These are phyloP conservation scores for Casuarina equisetifolia DNA, from an alignment of 306 rosid species.

Conservation along the genomic window DNA sequence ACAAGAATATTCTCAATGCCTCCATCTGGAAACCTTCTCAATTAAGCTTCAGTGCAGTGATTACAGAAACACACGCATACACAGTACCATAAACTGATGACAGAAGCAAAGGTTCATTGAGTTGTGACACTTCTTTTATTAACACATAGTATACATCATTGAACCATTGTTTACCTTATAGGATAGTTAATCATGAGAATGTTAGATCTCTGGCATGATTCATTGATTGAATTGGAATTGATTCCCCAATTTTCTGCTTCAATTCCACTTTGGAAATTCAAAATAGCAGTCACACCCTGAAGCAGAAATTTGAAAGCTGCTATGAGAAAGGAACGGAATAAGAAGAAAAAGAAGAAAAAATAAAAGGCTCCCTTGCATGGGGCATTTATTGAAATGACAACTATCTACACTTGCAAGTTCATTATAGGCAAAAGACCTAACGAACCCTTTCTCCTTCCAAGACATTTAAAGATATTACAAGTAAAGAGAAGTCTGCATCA, in stretches of 20 bases:
- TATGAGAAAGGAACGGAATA: slow-evolving; percentile 21
- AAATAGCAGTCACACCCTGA: slow-evolving; percentile 89
- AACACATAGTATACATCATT: slow-evolving; percentile 15
- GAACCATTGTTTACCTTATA: slow-evolving; percentile 61
- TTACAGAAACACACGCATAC: background rate
- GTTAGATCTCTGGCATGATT: slow-evolving; percentile 66
- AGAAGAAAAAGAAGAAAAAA: background rate
- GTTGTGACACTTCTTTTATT: background rate
- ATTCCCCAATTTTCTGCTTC: slow-evolving; percentile 98
- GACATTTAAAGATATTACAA: background rate
- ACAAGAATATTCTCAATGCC: background rate
- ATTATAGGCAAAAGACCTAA: background rate
- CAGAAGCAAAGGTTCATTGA: slow-evolving; percentile 11
- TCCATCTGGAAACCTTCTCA: background rate
- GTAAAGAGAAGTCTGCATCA: background rate
- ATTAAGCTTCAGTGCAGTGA: background rate
- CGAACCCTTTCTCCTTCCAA: background rate
- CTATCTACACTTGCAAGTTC: background rate
- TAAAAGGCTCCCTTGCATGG: background rate
- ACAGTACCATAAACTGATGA: background rate
- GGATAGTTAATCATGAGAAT: slow-evolving; percentile 90
- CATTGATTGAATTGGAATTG: slow-evolving; percentile 62
- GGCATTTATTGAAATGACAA: background rate
- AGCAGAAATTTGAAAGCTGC: slow-evolving; percentile 34
- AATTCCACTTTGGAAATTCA: slow-evolving; percentile 82